Evolutionary conservation across 1,139 yeast species (phyloP).

Genomic region (Ogataea hybrid): DNA sequence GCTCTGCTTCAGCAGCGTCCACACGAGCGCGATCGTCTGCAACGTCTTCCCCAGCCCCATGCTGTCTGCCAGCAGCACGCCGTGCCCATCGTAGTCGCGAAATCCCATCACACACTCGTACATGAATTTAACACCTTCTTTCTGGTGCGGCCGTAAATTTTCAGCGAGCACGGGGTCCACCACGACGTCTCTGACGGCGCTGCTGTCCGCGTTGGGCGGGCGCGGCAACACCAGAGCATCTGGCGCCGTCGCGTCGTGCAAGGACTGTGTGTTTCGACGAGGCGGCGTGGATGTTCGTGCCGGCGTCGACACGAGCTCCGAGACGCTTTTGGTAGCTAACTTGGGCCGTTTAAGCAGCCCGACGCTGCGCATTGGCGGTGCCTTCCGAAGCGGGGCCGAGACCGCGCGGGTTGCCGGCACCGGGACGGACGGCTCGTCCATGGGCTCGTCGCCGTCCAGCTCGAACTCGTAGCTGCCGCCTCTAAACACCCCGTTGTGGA

Average conservation of each 20-base stretch:
- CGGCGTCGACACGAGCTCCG: constrained; percentile 1
- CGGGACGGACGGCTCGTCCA: constrained; percentile 1
- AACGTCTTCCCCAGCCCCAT: constrained; percentile 97
- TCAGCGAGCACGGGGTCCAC: constrained; percentile 65
- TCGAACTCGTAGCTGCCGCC: constrained; percentile 56
- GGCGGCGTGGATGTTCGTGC: neutral
- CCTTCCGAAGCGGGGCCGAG: neutral
- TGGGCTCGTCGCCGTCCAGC: constrained; percentile 43
- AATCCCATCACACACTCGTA: constrained; percentile 81
- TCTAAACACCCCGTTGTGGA: constrained; percentile 42
- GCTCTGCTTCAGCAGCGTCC: constrained; percentile 80
- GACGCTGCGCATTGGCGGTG: constrained; percentile 1
- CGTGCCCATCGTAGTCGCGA: constrained; percentile 51
- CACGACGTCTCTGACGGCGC: constrained; percentile 48
- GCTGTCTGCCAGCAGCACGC: constrained; percentile 91
- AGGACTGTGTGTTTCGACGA: neutral
- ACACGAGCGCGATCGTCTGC: constrained; percentile 76
- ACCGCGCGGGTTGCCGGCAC: constrained; percentile 8
- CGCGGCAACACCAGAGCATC: constrained; percentile 45
- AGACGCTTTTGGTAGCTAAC: constrained; percentile 4
- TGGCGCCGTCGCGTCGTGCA: constrained; percentile 33
- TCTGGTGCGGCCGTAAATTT: constrained; percentile 75
- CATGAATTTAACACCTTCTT: constrained; percentile 76
- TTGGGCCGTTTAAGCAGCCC: constrained; percentile 7
- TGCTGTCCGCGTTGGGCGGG: constrained; percentile 12